Evolutionary conservation across 2,329 filamentous ascomycete genomes (phyloP).

Genomic region (Claviceps pazoutovae): DNA sequence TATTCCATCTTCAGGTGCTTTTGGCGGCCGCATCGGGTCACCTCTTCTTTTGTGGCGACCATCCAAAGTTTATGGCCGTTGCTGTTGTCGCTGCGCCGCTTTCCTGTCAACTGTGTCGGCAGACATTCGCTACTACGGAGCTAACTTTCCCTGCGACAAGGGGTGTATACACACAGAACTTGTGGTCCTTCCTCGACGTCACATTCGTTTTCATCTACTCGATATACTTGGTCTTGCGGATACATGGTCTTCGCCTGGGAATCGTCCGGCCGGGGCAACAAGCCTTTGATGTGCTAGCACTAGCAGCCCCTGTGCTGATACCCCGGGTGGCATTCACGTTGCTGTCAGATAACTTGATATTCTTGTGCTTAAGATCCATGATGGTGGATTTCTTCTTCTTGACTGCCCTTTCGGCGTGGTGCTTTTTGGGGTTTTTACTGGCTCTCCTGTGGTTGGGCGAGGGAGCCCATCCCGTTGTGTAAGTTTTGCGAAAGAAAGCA

Average conservation of each 20-base stretch:
- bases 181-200: slow-evolving; percentile 80
- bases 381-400: slow-evolving; percentile 74
- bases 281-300: slow-evolving; percentile 64
- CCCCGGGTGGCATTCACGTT: slow-evolving; percentile 72
- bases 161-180: slow-evolving; percentile 74
- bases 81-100: neutral
- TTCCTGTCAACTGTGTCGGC: neutral
- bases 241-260: slow-evolving; percentile 45
- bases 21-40: neutral
- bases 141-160: slow-evolving; percentile 20
- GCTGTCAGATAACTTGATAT: slow-evolving; percentile 72
- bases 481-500: slow-evolving; percentile 11
- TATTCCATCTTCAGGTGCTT: neutral
- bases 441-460: slow-evolving; percentile 67
- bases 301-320: slow-evolving; percentile 64
- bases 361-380: slow-evolving; percentile 70
- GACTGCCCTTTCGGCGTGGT: slow-evolving; percentile 65
- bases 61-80: neutral
- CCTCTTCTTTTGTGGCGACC: neutral
- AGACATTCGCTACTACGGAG: neutral
- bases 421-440: slow-evolving; percentile 68
- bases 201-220: slow-evolving; percentile 61
- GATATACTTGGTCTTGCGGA: slow-evolving; percentile 52
- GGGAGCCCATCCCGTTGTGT: slow-evolving; percentile 44
- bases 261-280: slow-evolving; percentile 41